These are phyloP conservation scores for Aspergillus incahuasiensis DNA, from an alignment of 495 filamentous ascomycete species.

Conservation along the genomic window DNA sequence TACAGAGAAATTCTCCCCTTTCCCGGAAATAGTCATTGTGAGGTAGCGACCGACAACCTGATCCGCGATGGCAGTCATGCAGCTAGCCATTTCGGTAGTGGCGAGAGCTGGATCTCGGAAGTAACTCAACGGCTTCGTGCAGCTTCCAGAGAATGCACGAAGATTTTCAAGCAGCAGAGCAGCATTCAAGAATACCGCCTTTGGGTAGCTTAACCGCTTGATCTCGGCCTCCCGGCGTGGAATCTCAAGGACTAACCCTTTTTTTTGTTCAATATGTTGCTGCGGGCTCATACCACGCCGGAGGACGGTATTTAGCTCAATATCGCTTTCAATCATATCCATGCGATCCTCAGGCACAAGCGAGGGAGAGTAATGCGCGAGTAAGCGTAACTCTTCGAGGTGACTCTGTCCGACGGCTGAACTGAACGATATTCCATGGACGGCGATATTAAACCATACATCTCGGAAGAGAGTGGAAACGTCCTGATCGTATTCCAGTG, in stretches of 20 bases:
- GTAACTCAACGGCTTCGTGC: conserved; percentile 80
- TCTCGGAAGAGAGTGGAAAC: conserved; percentile 70
- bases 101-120: conserved; percentile 88
- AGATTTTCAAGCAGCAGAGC: conserved; percentile 80
- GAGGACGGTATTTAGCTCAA: conserved; percentile 89
- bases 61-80: conserved; percentile 79
- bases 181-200: conserved; percentile 86
- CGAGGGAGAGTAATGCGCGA: conserved; percentile 81
- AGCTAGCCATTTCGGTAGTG: conserved; percentile 69
- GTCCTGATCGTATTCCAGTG: conserved; percentile 54
- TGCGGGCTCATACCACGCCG: conserved; percentile 75
- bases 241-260: conserved; percentile 62
- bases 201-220: conserved; percentile 72
- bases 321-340: conserved; percentile 87
- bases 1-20: conserved; percentile 67
- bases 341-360: conserved; percentile 78
- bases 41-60: conserved; percentile 72
- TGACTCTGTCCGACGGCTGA: conserved; percentile 64
- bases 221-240: conserved; percentile 73
- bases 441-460: conserved; percentile 94
- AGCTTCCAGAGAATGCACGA: conserved; percentile 76
- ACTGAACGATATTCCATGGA: conserved; percentile 80
- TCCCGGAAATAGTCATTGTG: conserved; percentile 62
- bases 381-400: conserved; percentile 65
- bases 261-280: conserved; percentile 74